Conservation (phyloP, 352 stramenopile genomes). For the Globisporangium middletonii region DNA sequence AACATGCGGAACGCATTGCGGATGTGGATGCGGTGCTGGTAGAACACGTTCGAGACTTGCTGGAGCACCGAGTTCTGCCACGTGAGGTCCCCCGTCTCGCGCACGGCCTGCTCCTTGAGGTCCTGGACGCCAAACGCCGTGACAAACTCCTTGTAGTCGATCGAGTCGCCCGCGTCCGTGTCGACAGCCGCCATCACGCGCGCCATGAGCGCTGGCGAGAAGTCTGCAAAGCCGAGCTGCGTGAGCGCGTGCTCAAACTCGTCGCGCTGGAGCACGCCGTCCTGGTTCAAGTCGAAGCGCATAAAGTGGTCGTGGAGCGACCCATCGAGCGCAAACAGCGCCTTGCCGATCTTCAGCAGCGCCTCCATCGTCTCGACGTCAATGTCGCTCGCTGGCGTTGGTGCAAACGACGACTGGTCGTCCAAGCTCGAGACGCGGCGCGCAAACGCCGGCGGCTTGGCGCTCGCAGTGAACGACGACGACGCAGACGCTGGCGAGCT, state of each 20-base stretch:
- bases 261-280: conserved; percentile 70
- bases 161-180: conserved; percentile 81
- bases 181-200: conserved; percentile 86
- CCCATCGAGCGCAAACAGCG: conserved; percentile 62
- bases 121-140: conserved; percentile 87
- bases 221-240: conserved; percentile 54
- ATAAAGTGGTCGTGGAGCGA: conserved; percentile 82
- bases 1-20: conserved; percentile 91
- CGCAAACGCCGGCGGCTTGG: conserved; percentile 25
- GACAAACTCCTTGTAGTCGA: conserved; percentile 92
- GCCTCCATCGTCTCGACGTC: conserved; percentile 81
- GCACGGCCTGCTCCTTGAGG: conserved; percentile 46
- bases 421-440: conserved; percentile 56
- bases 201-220: conserved; percentile 45
- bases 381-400: conserved; percentile 46
- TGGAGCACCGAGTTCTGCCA: conserved; percentile 92
- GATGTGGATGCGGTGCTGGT: conserved; percentile 92
- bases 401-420: conserved; percentile 55
- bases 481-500: not conserved
- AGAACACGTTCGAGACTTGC: conserved; percentile 92
- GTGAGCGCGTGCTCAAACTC: conserved; percentile 73
- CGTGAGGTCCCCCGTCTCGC: conserved; percentile 60
- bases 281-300: conserved; percentile 80
- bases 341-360: conserved; percentile 70
- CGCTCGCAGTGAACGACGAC: conserved; percentile 2